Base-by-base conservation (phyloP, 2,329 filamentous ascomycete species). In the Phialocephala sp. region DNA sequence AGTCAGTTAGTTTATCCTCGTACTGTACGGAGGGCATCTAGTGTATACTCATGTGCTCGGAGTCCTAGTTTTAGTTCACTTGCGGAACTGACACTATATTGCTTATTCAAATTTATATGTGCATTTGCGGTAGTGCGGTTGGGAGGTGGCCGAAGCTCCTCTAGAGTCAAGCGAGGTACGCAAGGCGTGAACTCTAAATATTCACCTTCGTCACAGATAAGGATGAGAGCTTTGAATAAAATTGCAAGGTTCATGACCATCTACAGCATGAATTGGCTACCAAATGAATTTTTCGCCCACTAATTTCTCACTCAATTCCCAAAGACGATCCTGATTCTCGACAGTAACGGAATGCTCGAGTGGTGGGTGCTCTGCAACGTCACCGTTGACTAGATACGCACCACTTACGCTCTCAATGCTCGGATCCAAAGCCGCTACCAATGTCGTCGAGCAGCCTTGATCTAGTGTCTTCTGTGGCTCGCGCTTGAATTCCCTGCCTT, bases 351-450 rank as follows among this genome's bases (percentile, higher is more conserved):
- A 62, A 36, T 60, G 59, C 2, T 24, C 43, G 9, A 35, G 22
- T 8, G 58, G 41, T 15, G 50, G n/a, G 14, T 62, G 22, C 39
- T 56, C 43, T 12, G 43, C 43, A 15, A 69, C 41, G 52, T 66
- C 60, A 15, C 69, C 65, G 50, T 71, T 54, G 15, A 55, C 37
- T 24, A 71, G 43, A 63, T 67, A 71, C 2, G 24, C 64, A 5
- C 69, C 69, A 54, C 58, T 68, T 56, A 69, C 69, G 1, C 4
- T 8, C 11, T 66, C 41, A 79, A 73, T 54, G 62, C 69, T 47
- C 9, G 78, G 78, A 56, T 79, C 78, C 47, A 80, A 78, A 2
- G 80, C 78, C 2, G 78, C 80, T 57, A 72, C 76, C 4, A 78
- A 70, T 47, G 77, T 76, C 8, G 76, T 80, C 11, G 77, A 66